Base-by-base conservation (phyloP, 371 early-diverging fungal species). In the Nematocida displodere region DNA sequence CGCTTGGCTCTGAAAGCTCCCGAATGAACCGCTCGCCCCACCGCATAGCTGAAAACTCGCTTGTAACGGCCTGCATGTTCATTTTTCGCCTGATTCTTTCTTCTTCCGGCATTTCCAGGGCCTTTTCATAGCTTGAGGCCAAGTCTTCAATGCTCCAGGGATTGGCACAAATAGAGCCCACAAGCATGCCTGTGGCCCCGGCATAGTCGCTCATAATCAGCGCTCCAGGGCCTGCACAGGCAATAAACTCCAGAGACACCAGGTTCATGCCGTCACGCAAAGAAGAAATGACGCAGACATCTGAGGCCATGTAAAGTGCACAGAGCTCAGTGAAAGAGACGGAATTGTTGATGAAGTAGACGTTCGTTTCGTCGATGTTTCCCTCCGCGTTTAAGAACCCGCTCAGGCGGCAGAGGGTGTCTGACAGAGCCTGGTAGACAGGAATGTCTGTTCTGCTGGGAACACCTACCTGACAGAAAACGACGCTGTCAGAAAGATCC, bases 181-280 rank as follows among this genome's bases (percentile, higher is more conserved):
- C 92, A 56, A 98, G 85, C 20, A 93, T 93, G 78, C 93, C 93
- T 15, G 95, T 92, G 22, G 97, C 95, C 37, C 99, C 99, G 20
- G 99, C 94, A 89, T 95, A 95, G 82, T 98, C 95, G 62, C 90
- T 90, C 42, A 99, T 87, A 58, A 97, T 89, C 76, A 99, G 85
- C 4, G 92, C 92, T 54, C 99, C 98, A 52, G 89, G 89, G 46
- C 90, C 86, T 82, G 76, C 66, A 76, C 91, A 91, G 13, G 93
- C 90, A 77, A 97, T 90, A 82, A 95, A 99, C 85, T 97, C 98
- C 82, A 95, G 89, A 26, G 92, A 90, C 0, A 93, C 97, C 77
- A 97, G 81, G 85, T 99, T 99, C 99, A 99, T 99, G 56, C 98
- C 99, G 83, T 99, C 98, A 42, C 95, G 88, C 1, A 96, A 91